phyloP scores from a whole-genome alignment of 2,329 filamentous ascomycete species.

The Geosmithia putterillii region DNA sequence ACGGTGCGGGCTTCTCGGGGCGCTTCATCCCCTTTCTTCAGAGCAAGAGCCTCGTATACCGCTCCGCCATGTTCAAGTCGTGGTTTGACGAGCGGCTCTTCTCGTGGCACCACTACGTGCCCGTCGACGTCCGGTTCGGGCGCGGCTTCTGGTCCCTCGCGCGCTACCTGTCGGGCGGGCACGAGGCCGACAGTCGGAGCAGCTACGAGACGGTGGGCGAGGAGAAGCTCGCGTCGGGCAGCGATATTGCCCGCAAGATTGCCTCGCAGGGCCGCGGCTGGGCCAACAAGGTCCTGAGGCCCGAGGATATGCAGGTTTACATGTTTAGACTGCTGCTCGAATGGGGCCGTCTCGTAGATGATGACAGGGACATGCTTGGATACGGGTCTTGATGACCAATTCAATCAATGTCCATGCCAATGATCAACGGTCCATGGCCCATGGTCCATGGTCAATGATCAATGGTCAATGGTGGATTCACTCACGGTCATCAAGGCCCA shows the following conservation, averaged over 20 bases:
- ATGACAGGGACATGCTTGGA: slow-evolving; percentile 27
- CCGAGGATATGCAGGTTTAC: slow-evolving; percentile 65
- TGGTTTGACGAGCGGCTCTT: slow-evolving; percentile 52
- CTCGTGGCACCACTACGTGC: slow-evolving; percentile 52
- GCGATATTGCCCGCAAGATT: slow-evolving; percentile 8
- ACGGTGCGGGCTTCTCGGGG: slow-evolving; percentile 55
- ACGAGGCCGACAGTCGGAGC: slow-evolving; percentile 15
- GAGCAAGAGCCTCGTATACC: slow-evolving; percentile 54
- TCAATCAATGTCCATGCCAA: too few relatives aligned
- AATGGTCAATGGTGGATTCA: too few relatives aligned
- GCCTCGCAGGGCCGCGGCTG: slow-evolving; percentile 33
- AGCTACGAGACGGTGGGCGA: background rate
- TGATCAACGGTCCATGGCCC: too few relatives aligned
- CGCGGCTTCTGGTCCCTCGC: slow-evolving; percentile 50
- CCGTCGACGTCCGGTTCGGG: slow-evolving; percentile 35
- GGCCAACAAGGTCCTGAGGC: slow-evolving; percentile 44
- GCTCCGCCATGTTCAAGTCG: slow-evolving; percentile 45
- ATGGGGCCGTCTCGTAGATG: slow-evolving; percentile 53
- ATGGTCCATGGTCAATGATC: too few relatives aligned
- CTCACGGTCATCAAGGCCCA: too few relatives aligned
- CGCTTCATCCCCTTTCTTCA: slow-evolving; percentile 56
- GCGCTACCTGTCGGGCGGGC: slow-evolving; percentile 7
- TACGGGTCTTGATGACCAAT: too few relatives aligned
- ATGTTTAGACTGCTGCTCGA: slow-evolving; percentile 60
- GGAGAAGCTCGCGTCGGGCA: slow-evolving; percentile 1